phyloP scores from a whole-genome alignment of 768 basidiomycete species.

The Galerina sulciceps region DNA sequence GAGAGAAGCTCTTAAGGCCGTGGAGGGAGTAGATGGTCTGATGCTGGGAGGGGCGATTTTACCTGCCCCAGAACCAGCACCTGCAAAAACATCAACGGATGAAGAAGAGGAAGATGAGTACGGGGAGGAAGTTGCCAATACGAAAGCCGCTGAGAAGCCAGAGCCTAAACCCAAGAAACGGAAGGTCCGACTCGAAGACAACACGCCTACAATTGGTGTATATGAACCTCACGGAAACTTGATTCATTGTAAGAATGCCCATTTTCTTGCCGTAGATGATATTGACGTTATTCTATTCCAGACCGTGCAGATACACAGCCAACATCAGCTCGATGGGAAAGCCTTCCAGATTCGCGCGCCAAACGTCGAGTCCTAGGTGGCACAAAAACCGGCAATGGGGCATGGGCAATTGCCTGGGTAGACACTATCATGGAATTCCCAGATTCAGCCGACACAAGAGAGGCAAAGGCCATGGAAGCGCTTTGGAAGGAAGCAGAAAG shows the following conservation, averaged over 20 bases:
- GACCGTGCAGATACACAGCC: conserved; percentile 84
- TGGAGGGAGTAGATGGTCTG: conserved; percentile 43
- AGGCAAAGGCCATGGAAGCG: conserved; percentile 13
- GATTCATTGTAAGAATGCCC: conserved; percentile 64
- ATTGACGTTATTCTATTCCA: conserved; percentile 30
- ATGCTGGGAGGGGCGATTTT: conserved; percentile 22
- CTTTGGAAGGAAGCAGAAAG: conserved; percentile 18
- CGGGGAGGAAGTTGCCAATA: conserved; percentile 31
- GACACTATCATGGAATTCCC: conserved; percentile 47
- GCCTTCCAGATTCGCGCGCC: conserved; percentile 46
- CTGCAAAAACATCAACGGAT: not conserved
- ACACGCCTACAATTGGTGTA: conserved; percentile 58
- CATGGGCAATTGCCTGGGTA: conserved; percentile 83
- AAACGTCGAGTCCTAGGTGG: conserved; percentile 63
- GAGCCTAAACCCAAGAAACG: conserved; percentile 30
- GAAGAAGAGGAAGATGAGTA: conserved; percentile 6
- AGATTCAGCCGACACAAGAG: conserved; percentile 9
- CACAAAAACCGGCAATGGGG: conserved; percentile 75
- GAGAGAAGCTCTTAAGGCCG: conserved; percentile 53
- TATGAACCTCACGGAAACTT: conserved; percentile 85
- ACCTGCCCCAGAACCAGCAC: conserved; percentile 6
- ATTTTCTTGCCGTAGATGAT: not conserved
- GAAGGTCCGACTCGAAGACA: conserved; percentile 30
- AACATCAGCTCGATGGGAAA: conserved; percentile 63
- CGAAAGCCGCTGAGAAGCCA: conserved; percentile 22